phyloP scores from a whole-genome alignment of 2,329 filamentous ascomycete species.

The Verticillium alfalfae region DNA sequence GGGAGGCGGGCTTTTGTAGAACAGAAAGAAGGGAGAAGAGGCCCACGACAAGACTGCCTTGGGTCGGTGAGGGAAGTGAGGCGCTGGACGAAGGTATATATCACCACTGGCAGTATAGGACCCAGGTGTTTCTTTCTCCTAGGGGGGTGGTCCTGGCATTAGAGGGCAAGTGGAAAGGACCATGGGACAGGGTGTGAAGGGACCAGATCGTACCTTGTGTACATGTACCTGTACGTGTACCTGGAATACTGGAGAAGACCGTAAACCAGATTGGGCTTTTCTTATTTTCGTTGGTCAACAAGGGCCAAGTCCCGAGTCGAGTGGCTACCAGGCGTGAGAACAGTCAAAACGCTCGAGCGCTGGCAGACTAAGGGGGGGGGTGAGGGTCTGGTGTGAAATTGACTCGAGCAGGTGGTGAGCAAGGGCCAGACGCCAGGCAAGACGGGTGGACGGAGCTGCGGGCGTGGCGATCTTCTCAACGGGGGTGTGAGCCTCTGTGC shows the following conservation, averaged over 20 bases:
- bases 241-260: background rate
- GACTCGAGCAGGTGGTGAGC: constrained; percentile 15
- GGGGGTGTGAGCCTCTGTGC: constrained; percentile 8
- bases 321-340: constrained; percentile 13
- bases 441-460: constrained; percentile 7
- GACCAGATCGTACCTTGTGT: constrained; percentile 9
- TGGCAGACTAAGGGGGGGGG: constrained; percentile 7
- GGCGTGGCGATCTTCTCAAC: constrained; percentile 12
- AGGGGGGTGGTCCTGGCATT: constrained; percentile 6
- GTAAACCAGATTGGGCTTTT: constrained; percentile 4
- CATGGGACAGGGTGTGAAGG: constrained; percentile 12
- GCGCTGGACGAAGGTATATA: constrained; percentile 16
- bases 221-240: constrained; percentile 5
- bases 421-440: constrained; percentile 13
- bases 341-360: constrained; percentile 12
- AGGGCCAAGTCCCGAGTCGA: constrained; percentile 5
- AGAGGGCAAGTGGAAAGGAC: constrained; percentile 5
- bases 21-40: constrained; percentile 1
- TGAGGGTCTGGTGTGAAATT: constrained; percentile 14
- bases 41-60: constrained; percentile 9
- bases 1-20: constrained; percentile 6
- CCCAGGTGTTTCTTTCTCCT: constrained; percentile 4
- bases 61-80: constrained; percentile 9
- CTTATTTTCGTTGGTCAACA: constrained; percentile 3
- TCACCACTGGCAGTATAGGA: constrained; percentile 15